Conservation (phyloP, 2,329 filamentous ascomycete species). For the Aspergillus pseudonomiae region DNA sequence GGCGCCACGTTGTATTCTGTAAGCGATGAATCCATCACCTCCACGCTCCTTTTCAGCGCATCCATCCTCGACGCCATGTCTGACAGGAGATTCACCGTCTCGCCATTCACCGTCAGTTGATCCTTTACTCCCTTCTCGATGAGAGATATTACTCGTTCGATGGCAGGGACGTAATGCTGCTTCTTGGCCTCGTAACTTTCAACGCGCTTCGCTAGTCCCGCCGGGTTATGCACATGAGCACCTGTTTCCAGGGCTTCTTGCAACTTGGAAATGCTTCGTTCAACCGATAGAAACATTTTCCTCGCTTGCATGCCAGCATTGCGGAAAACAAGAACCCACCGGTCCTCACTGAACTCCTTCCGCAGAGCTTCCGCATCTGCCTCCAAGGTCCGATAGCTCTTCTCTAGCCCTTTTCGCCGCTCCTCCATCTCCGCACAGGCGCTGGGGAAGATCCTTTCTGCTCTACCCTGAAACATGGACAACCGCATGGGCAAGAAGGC, state of each 20-base stretch:
- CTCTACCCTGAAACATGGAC: slow-evolving; percentile 80
- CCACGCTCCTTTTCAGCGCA: slow-evolving; percentile 73
- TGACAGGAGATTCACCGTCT: slow-evolving; percentile 81
- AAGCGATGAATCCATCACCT: slow-evolving; percentile 72
- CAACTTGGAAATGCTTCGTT: slow-evolving; percentile 81
- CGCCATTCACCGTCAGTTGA: slow-evolving; percentile 93
- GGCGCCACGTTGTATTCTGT: slow-evolving; percentile 68
- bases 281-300: slow-evolving; percentile 96
- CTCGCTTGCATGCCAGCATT: slow-evolving; percentile 89
- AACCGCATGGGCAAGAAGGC: slow-evolving; percentile 96
- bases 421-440: slow-evolving; percentile 87
- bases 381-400: slow-evolving; percentile 85
- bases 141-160: slow-evolving; percentile 86
- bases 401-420: slow-evolving; percentile 73
- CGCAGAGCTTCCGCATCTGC: slow-evolving; percentile 86
- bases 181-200: slow-evolving; percentile 96
- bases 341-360: slow-evolving; percentile 89
- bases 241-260: slow-evolving; percentile 76
- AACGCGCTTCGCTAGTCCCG: slow-evolving; percentile 75
- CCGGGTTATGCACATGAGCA: slow-evolving; percentile 71
- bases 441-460: slow-evolving; percentile 78
- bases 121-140: slow-evolving; percentile 96
- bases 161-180: slow-evolving; percentile 88
- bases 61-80: slow-evolving; percentile 86
- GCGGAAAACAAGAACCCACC: slow-evolving; percentile 94